Conservation (phyloP, 305 asterid species). For the Fraxinus dipetala region DNA sequence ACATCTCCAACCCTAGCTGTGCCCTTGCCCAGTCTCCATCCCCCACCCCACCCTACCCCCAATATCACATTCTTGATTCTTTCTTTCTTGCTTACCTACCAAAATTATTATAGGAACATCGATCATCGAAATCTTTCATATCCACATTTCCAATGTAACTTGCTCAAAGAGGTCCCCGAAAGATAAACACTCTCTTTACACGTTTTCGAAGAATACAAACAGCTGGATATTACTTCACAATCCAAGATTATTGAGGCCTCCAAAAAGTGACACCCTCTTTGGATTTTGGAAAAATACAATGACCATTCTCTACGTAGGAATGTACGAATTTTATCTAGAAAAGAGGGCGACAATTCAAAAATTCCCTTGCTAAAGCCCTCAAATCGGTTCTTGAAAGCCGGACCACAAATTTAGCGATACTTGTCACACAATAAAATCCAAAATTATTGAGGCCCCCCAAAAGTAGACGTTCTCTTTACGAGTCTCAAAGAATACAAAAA, state of each 20-base stretch:
- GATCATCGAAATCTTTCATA: constrained; percentile 7
- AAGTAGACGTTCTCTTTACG: constrained; percentile 22
- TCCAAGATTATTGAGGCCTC: not conserved
- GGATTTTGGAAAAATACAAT: constrained; percentile 24
- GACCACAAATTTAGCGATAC: not conserved
- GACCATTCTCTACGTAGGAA: constrained; percentile 18
- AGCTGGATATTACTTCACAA: constrained; percentile 13
- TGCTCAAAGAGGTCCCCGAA: not conserved
- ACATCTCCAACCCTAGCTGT: constrained; percentile 27
- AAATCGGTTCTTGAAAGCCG: not conserved
- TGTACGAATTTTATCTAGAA: not conserved
- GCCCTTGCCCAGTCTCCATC: constrained; percentile 26
- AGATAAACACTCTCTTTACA: not conserved
- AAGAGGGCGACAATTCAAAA: constrained; percentile 20
- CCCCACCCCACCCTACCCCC: not conserved
- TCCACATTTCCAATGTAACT: constrained; percentile 20
- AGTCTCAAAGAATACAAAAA: constrained; percentile 24
- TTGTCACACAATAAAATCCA: not conserved
- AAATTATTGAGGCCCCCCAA: not conserved
- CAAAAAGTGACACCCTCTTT: constrained; percentile 12
- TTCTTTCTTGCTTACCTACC: constrained; percentile 24
- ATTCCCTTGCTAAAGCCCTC: not conserved
- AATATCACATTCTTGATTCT: not conserved
- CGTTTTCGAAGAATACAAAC: not conserved
- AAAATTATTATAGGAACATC: not conserved